These are phyloP conservation scores for Fusarium compactum DNA, from an alignment of 2,329 filamentous ascomycete species.

Conservation along the genomic window DNA sequence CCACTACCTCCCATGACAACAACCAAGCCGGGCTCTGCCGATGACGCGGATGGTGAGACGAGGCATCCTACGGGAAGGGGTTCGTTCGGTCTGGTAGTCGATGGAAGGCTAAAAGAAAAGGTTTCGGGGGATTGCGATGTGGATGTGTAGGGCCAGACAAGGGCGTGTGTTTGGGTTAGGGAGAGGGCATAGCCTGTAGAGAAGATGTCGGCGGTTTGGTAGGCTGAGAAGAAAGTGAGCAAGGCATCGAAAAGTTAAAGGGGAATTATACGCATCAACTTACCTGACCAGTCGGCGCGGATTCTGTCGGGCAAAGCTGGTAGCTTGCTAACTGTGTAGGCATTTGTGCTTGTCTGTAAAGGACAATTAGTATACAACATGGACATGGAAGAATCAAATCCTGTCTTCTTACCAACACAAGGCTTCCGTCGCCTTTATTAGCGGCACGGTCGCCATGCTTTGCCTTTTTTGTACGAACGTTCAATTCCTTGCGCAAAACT, in stretches of 20 bases:
- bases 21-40: conserved; percentile 86
- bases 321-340: conserved; percentile 87
- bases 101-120: conserved; percentile 83
- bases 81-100: conserved; percentile 75
- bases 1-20: conserved; percentile 86
- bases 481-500: conserved; percentile 65
- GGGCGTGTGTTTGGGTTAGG: conserved; percentile 83
- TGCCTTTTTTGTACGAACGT: conserved; percentile 71
- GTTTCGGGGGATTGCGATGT: conserved; percentile 77
- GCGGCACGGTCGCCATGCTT: conserved; percentile 70
- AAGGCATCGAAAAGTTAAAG: not conserved
- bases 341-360: conserved; percentile 80
- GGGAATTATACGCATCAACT: conserved; percentile 48
- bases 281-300: conserved; percentile 74
- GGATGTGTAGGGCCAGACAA: conserved; percentile 91
- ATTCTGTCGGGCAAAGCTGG: conserved; percentile 85
- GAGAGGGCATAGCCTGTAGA: conserved; percentile 80
- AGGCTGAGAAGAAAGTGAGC: conserved; percentile 57
- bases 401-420: conserved; percentile 67
- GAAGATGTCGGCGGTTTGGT: conserved; percentile 75
- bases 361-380: conserved; percentile 33
- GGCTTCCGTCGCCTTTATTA: conserved; percentile 75
- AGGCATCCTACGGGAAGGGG: conserved; percentile 85
- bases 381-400: conserved; percentile 8
- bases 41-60: conserved; percentile 80